Conservation (phyloP, 805 yeast genomes). For the Metschnikowia kunwiensis region DNA sequence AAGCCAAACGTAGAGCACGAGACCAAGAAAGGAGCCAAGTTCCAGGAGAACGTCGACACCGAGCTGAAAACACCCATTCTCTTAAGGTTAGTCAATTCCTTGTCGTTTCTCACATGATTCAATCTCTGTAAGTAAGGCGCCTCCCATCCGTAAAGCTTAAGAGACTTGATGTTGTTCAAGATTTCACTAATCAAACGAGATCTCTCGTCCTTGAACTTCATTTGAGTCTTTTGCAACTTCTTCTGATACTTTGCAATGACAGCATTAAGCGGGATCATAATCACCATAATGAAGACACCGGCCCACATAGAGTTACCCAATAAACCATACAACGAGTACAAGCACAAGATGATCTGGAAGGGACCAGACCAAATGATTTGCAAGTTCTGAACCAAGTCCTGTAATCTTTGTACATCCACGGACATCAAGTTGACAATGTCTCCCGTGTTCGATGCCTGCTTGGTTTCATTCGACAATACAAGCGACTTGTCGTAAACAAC, state of each 20-base stretch:
- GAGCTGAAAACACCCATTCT: slow-evolving; percentile 73
- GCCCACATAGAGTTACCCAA: slow-evolving; percentile 95
- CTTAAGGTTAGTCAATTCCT: slow-evolving; percentile 73
- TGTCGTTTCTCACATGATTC: slow-evolving; percentile 79
- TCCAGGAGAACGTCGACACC: slow-evolving; percentile 71
- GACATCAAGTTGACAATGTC: slow-evolving; percentile 94
- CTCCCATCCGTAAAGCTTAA: slow-evolving; percentile 97
- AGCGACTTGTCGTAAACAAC: slow-evolving; percentile 67
- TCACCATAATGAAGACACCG: slow-evolving; percentile 74
- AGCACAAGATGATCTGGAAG: slow-evolving; percentile 76
- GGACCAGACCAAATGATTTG: slow-evolving; percentile 92
- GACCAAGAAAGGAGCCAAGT: slow-evolving; percentile 83
- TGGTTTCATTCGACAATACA: slow-evolving; percentile 67
- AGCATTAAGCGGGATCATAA: slow-evolving; percentile 80
- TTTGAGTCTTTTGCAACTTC: slow-evolving; percentile 74
- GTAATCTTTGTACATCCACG: slow-evolving; percentile 86
- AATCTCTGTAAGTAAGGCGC: slow-evolving; percentile 72
- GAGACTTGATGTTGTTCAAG: slow-evolving; percentile 84
- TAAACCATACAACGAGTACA: slow-evolving; percentile 65
- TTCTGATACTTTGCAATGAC: slow-evolving; percentile 65
- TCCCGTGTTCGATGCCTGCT: slow-evolving; percentile 74
- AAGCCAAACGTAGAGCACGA: slow-evolving; percentile 86
- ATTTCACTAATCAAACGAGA: slow-evolving; percentile 86
- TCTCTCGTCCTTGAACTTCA: slow-evolving; percentile 89
- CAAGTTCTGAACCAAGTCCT: slow-evolving; percentile 74